Evolutionary conservation across 768 basidiomycete species (phyloP).

Genomic region (Boletus rubescentipes): DNA sequence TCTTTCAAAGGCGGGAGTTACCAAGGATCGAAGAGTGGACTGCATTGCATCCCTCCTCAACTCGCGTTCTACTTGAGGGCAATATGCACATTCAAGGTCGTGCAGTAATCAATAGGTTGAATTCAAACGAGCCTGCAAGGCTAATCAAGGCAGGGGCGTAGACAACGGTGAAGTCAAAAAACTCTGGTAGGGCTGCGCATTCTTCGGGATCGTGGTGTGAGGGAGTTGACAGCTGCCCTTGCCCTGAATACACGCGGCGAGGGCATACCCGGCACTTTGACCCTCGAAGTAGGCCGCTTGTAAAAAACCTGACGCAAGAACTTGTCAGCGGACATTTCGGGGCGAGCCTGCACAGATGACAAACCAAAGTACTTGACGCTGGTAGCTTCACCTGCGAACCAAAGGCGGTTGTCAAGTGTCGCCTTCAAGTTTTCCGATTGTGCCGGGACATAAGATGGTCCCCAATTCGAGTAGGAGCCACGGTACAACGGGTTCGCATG

Average conservation of each 20-base stretch:
- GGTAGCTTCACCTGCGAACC: conserved; percentile 65
- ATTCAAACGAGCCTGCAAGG: too few species aligned
- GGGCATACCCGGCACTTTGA: conserved; percentile 34
- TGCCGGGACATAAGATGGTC: conserved; percentile 52
- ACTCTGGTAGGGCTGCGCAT: conserved; percentile 34
- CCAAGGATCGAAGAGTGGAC: too few species aligned
- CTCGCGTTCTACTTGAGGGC: too few species aligned
- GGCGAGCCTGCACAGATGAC: conserved; percentile 17
- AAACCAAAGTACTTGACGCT: conserved; percentile 57
- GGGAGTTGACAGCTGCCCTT: conserved; percentile 27
- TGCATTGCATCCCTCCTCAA: too few species aligned
- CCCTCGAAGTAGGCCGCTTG: conserved; percentile 64
- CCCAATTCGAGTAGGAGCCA: conserved; percentile 68
- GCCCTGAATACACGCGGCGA: conserved; percentile 43
- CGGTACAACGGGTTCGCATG: conserved; percentile 42
- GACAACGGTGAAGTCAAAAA: conserved; percentile 9
- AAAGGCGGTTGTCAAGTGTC: conserved; percentile 48
- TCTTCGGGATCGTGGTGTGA: conserved; percentile 27
- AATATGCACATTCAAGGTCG: too few species aligned
- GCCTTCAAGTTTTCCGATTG: conserved; percentile 59
- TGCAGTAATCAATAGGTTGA: not conserved
- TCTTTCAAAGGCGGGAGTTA: too few species aligned
- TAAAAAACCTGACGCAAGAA: conserved; percentile 42
- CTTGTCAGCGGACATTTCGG: not conserved
- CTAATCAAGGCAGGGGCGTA: not conserved